Evolutionary conservation across 208 protist genomes (phyloP), one percentile per base, ranked within the genome.

Genomic region (Leishmania aethiopica): DNA sequence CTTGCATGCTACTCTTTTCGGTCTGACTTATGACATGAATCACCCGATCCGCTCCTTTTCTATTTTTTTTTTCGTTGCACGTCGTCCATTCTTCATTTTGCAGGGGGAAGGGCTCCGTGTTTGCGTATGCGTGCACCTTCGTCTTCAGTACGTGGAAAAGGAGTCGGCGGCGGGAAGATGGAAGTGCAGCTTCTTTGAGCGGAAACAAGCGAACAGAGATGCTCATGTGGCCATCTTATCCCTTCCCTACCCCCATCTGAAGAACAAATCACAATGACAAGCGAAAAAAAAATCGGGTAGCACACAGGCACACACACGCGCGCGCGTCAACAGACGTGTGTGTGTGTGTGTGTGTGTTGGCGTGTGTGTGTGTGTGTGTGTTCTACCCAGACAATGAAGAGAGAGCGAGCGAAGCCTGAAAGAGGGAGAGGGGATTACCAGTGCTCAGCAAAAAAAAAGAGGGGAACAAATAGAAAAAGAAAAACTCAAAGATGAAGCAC

Each of bases 351-450:
- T 13, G 19, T 25, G 66, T 45, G 66, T n/a, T n/a, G n/a, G n/a
- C n/a, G n/a, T 47, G 66, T 71, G 66, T 49, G 66, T 71, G n/a
- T 47, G 66, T 72, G 66, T n/a, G 37, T 47, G 67, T 67, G 0
- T 70, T 13, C 35, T n/a, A 35, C 2, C 67, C 19, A 40, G 22
- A 15, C 67, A 17, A 72, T 47, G 37, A 35, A 78, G 37, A 78
- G 55, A 64, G 10, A 40, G 13, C n/a, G n/a, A 67, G n/a, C 25
- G 60, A 67, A 67, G 60, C 60, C 8, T 67, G 60, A 67, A 37
- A 67, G 32, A 13, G 60, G 5, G 32, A 3, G 25, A 62, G 57
- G 57, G 28, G 25, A 37, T 15, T 32, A 67, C n/a, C 11, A 37
- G n/a, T 10, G 60, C 60, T 67, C 32, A 10, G 60, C 60, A 67